These are phyloP conservation scores for Salix exigua DNA, from an alignment of 345 rosid species.

Conservation along the genomic window DNA sequence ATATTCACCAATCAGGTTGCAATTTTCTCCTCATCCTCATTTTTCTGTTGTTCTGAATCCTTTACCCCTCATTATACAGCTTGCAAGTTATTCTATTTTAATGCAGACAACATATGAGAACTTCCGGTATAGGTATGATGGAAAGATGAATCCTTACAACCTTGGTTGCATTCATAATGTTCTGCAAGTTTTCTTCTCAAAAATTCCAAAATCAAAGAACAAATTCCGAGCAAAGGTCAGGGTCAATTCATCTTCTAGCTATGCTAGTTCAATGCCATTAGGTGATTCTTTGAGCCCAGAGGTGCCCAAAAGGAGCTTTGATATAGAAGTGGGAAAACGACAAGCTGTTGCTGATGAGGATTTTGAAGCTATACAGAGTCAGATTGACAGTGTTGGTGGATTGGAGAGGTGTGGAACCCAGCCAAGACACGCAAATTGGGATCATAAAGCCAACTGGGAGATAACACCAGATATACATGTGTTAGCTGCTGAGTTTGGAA, in stretches of 20 bases:
- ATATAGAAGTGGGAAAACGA: slow-evolving; percentile 46
- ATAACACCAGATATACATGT: slow-evolving; percentile 34
- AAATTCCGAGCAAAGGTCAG: slow-evolving; percentile 48
- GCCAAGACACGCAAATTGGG: slow-evolving; percentile 37
- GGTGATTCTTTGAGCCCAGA: slow-evolving; percentile 38
- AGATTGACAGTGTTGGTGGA: slow-evolving; percentile 47
- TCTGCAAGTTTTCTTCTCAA: slow-evolving; percentile 44
- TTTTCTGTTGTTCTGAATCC: neutral
- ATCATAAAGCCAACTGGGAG: slow-evolving; percentile 44
- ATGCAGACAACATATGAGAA: slow-evolving; percentile 88
- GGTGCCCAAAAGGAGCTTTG: slow-evolving; percentile 39
- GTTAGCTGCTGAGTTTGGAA: slow-evolving; percentile 43
- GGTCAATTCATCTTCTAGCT: slow-evolving; percentile 36
- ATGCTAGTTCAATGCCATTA: slow-evolving; percentile 26
- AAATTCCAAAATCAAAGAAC: slow-evolving; percentile 53
- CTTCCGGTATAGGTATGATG: slow-evolving; percentile 65
- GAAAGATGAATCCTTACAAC: slow-evolving; percentile 64
- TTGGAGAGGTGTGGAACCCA: slow-evolving; percentile 47
- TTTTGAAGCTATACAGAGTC: slow-evolving; percentile 53
- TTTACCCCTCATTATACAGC: neutral
- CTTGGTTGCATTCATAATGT: slow-evolving; percentile 43
- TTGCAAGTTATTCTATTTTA: slow-evolving; percentile 3
- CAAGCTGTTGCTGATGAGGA: slow-evolving; percentile 61
- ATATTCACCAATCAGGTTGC: slow-evolving; percentile 74
- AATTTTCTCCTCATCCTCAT: neutral